A percentile compares a stretch with the other conserved stretches of the same genome.
Conservation (phyloP, 306 rosid species). For the Purshia tridentata region DNA sequence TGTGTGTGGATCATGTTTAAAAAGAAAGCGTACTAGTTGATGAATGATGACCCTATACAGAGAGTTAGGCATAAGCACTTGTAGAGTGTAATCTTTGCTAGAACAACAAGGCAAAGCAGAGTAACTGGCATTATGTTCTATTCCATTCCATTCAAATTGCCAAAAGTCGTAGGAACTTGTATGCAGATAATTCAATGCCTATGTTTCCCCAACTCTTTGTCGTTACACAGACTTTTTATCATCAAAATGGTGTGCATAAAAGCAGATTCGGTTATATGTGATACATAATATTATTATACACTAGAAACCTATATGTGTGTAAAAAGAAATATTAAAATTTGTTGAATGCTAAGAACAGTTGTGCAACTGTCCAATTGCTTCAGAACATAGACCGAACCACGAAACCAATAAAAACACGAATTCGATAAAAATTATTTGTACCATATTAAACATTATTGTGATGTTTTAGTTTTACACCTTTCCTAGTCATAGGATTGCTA, state of each 20-base stretch:
- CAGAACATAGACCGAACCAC: not conserved
- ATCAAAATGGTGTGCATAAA: not conserved
- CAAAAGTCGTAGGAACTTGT: not conserved
- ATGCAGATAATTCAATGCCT: slow-evolving; percentile 3
- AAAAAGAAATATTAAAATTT: not conserved
- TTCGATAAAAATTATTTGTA: too few species aligned
- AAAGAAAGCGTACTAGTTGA: not conserved
- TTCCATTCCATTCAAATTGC: slow-evolving; percentile 1
- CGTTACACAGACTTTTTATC: not conserved
- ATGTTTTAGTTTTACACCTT: not conserved
- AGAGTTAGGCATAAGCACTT: not conserved
- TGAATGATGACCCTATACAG: not conserved
- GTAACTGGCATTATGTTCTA: slow-evolving; percentile 1
- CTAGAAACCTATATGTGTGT: not conserved
- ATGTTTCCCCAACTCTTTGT: slow-evolving; percentile 9
- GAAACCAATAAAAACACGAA: too few species aligned
- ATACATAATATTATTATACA: not conserved
- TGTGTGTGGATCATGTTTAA: not conserved
- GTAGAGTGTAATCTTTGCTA: not conserved
- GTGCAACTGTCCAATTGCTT: not conserved
- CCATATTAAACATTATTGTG: too few species aligned
- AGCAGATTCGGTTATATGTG: not conserved
- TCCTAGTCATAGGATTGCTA: slow-evolving; percentile 8
- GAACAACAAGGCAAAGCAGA: not conserved
- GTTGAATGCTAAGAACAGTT: not conserved